Evolutionary conservation across 331 rosid genomes (phyloP), one percentile per base, ranked within the genome.

Genomic region (Telfairia occidentalis): DNA sequence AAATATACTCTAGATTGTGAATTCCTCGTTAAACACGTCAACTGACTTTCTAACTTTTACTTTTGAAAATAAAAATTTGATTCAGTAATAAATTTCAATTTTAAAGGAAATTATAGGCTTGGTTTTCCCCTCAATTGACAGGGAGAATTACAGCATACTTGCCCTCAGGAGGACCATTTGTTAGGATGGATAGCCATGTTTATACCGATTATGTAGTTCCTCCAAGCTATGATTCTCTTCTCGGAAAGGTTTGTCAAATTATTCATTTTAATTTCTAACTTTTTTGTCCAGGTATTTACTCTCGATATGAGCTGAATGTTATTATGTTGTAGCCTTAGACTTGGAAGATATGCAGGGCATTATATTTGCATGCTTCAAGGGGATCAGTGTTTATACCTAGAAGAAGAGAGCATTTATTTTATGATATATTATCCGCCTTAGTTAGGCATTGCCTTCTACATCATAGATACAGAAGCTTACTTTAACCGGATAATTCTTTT

Each of bases 81-180:
- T 2, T 71, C 45, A 57, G 65, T 2, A 53, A 52, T 21, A n/a
- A 21, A 9, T 13, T 28, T 58, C 37, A 2, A 59, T 15, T 66
- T 66, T 66, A 11, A 50, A 34, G 32, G 6, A 7, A 30, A 77
- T 29, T 23, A 32, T 58, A 15, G 49, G 26, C 75, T 35, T 63
- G 29, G 42, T 38, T 73, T 73, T 81, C 52, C 43, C 46, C 60
- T 73, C 74, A 65, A 78, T 40, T 78, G 60, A 81, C 92, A 95
- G 98, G 98, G 78, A 95, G 92, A 87, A 95, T 95, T 82, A 91
- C 97, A 66, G 88, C 97, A 37, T 91, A 95, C 86, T 77, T 95
- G 85, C 98, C 98, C 6, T 85, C 98, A 59, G 97, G 98, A 73
- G 98, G 98, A 42, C 98, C 98, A 71, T 95, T 94, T 86, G 98